Evolutionary conservation across 2,329 filamentous ascomycete genomes (phyloP).

Genomic region (Blastomyces parvus): DNA sequence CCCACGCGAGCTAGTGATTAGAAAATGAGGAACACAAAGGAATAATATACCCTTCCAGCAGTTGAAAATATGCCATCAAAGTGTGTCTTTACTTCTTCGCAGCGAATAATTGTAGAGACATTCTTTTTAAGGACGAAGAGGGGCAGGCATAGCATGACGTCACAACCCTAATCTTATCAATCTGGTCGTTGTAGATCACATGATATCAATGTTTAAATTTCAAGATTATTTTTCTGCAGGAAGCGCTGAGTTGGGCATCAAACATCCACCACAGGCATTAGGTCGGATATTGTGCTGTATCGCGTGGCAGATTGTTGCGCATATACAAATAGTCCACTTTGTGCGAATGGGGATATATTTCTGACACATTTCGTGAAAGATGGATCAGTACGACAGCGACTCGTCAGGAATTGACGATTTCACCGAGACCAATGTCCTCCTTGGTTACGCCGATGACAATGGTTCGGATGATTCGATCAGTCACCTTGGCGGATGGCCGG

Average conservation of each 20-base stretch:
- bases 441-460: constrained; percentile 81
- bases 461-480: constrained; percentile 73
- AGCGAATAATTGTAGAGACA: too few species aligned
- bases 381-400: constrained; percentile 72
- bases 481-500: constrained; percentile 76
- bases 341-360: background rate
- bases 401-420: constrained; percentile 58
- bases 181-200: background rate
- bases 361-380: background rate
- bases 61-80: too few species aligned
- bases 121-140: too few species aligned
- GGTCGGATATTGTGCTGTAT: background rate
- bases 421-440: constrained; percentile 65
- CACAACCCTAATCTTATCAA: constrained; percentile 2
- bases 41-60: too few species aligned
- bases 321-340: background rate
- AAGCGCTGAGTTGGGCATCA: background rate
- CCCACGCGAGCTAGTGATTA: too few species aligned
- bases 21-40: too few species aligned
- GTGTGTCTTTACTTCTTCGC: too few species aligned
- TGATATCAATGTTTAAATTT: background rate
- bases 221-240: background rate
- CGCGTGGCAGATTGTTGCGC: background rate
- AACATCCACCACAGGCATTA: background rate
- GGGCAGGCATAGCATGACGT: background rate